phyloP scores from a whole-genome alignment of 1,284 basidiomycete genomes.

The Trichosporon faecale region DNA sequence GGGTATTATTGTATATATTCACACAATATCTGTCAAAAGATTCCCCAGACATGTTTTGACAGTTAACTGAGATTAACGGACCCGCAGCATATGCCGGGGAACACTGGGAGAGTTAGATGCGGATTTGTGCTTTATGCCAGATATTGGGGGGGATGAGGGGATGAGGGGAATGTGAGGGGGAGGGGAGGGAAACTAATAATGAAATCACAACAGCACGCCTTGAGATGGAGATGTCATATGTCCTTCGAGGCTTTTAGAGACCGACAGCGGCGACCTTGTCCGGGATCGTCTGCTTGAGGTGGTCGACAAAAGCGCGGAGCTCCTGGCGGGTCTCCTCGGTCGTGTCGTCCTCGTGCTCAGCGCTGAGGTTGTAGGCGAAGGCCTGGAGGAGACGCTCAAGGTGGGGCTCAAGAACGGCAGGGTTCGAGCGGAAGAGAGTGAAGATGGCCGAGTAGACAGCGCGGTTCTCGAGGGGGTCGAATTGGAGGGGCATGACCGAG shows the following conservation, averaged over 20 bases:
- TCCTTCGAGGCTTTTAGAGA: constrained; percentile 28
- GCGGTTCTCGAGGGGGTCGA: constrained; percentile 84
- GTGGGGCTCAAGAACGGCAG: constrained; percentile 66
- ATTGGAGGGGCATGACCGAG: constrained; percentile 76
- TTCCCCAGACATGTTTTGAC: constrained; percentile 6
- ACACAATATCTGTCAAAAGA: constrained; percentile 10
- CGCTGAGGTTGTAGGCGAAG: constrained; percentile 80
- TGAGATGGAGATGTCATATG: neutral
- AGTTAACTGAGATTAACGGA: constrained; percentile 1
- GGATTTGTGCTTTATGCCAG: constrained; percentile 8
- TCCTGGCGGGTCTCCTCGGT: constrained; percentile 71
- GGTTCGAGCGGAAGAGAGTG: constrained; percentile 74
- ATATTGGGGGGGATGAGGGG: neutral
- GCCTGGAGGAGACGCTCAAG: constrained; percentile 78
- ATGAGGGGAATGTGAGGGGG: neutral
- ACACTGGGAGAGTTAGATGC: neutral
- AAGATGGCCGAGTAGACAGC: constrained; percentile 89
- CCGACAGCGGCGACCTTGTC: constrained; percentile 51
- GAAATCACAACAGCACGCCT: constrained; percentile 7
- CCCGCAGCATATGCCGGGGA: neutral
- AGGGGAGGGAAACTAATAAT: constrained; percentile 2
- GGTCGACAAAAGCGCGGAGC: constrained; percentile 70
- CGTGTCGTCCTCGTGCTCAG: constrained; percentile 67
- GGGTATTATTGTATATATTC: constrained; percentile 12
- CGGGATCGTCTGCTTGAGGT: constrained; percentile 59